These are phyloP conservation scores for Hygrophoropsis aurantiaca DNA, from an alignment of 768 basidiomycete genomes.

Conservation along the genomic window DNA sequence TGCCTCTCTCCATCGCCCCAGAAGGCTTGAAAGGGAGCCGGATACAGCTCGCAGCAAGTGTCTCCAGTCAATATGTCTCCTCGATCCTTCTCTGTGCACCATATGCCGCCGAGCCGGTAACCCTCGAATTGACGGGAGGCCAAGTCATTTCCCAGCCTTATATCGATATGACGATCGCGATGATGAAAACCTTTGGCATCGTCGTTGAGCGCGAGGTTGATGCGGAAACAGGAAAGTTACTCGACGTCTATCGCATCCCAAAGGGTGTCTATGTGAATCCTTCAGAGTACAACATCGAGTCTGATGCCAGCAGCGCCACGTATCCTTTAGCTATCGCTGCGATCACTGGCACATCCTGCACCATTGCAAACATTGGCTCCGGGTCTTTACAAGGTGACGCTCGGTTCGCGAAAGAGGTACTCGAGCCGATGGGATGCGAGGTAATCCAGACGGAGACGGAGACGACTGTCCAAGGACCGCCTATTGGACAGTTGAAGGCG, in stretches of 20 bases:
- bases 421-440: constrained; percentile 92
- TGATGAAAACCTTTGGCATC: constrained; percentile 94
- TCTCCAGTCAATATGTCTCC: constrained; percentile 98
- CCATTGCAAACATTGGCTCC: constrained; percentile 88
- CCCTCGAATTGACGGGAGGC: constrained; percentile 88
- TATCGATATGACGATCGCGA: constrained; percentile 99
- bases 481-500: constrained; percentile 75
- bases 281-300: constrained; percentile 82
- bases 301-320: constrained; percentile 93
- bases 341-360: constrained; percentile 95
- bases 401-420: constrained; percentile 87
- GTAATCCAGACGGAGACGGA: constrained; percentile 86
- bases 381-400: constrained; percentile 96
- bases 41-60: constrained; percentile 88
- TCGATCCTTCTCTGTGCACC: constrained; percentile 96
- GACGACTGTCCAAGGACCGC: constrained; percentile 92
- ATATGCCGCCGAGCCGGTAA: constrained; percentile 81
- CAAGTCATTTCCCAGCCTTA: constrained; percentile 98
- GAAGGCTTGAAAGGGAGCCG: constrained; percentile 78
- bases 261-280: constrained; percentile 79
- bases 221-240: constrained; percentile 51
- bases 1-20: constrained; percentile 84
- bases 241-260: constrained; percentile 89
- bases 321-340: constrained; percentile 97
- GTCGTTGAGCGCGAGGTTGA: constrained; percentile 67